Evolutionary conservation across 371 early-diverging fungal genomes (phyloP).

Genomic region (Coemansia sp.): DNA sequence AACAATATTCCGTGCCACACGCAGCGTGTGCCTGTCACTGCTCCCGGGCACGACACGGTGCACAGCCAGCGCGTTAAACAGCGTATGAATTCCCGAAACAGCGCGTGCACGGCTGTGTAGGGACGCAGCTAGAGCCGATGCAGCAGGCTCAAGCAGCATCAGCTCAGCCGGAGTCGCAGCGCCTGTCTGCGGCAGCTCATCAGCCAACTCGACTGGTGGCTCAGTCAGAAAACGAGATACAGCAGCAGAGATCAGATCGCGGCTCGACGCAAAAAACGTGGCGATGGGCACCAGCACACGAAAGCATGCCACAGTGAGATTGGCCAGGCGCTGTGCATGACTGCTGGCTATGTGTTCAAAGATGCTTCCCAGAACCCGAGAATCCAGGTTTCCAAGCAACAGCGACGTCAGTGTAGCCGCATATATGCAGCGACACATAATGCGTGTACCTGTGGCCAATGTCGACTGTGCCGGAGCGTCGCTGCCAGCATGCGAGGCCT

Average conservation of each 20-base stretch:
- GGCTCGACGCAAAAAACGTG: conserved; percentile 34
- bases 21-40: conserved; percentile 11
- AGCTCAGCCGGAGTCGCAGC: conserved; percentile 11
- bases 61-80: conserved; percentile 40
- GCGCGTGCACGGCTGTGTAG: conserved; percentile 18
- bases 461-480: conserved; percentile 4
- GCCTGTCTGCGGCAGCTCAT: conserved; percentile 12
- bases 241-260: conserved; percentile 13
- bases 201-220: conserved; percentile 20
- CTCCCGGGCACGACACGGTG: background rate
- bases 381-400: conserved; percentile 40
- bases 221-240: conserved; percentile 31
- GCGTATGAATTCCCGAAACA: conserved; percentile 28
- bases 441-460: conserved; percentile 12
- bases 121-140: conserved; percentile 31
- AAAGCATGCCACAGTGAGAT: conserved; percentile 42
- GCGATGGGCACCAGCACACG: conserved; percentile 37
- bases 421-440: conserved; percentile 43
- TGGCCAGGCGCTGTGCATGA: conserved; percentile 17
- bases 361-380: conserved; percentile 21
- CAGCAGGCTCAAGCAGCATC: conserved; percentile 25
- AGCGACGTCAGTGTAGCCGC: conserved; percentile 35
- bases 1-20: conserved; percentile 37
- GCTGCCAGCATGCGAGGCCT: conserved; percentile 12
- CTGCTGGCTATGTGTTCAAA: conserved; percentile 37